These are phyloP conservation scores for Phytopythium litorale DNA, from an alignment of 352 stramenopile genomes.

Conservation along the genomic window DNA sequence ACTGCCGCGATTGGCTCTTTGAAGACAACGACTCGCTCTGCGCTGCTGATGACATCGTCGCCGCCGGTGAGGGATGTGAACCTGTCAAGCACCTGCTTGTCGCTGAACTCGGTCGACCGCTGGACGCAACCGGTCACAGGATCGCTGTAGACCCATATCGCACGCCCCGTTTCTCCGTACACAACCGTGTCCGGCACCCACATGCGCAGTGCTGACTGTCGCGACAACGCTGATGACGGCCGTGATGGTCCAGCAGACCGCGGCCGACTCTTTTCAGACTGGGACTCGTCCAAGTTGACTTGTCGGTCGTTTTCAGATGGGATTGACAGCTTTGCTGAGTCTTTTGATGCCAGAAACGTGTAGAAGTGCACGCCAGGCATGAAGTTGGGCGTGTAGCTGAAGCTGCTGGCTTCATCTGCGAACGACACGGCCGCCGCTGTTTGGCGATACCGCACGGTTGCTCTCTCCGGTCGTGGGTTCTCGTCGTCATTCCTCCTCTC, in stretches of 20 bases:
- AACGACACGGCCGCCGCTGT: constrained; percentile 63
- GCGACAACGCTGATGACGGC: neutral
- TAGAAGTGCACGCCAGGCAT: constrained; percentile 82
- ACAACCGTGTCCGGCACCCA: constrained; percentile 80
- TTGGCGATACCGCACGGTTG: constrained; percentile 46
- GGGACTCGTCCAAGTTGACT: neutral
- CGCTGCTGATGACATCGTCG: constrained; percentile 27
- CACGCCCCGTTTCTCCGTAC: constrained; percentile 68
- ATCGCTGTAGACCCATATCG: constrained; percentile 71
- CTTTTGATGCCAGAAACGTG: constrained; percentile 65
- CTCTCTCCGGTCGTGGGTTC: constrained; percentile 13
- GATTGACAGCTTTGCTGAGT: constrained; percentile 8
- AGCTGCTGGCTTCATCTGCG: constrained; percentile 33
- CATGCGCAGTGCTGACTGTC: constrained; percentile 35
- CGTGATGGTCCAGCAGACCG: neutral
- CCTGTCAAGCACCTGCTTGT: constrained; percentile 73
- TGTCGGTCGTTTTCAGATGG: neutral
- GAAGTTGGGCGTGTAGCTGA: constrained; percentile 59
- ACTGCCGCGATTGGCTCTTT: constrained; percentile 53
- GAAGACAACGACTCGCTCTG: constrained; percentile 43
- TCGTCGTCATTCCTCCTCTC: neutral
- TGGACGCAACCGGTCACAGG: constrained; percentile 57
- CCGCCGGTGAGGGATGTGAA: constrained; percentile 24
- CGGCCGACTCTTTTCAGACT: neutral
- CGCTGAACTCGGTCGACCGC: constrained; percentile 53